phyloP scores from a whole-genome alignment of 2,329 filamentous ascomycete species.

The Fusarium pseudocircinatum region DNA sequence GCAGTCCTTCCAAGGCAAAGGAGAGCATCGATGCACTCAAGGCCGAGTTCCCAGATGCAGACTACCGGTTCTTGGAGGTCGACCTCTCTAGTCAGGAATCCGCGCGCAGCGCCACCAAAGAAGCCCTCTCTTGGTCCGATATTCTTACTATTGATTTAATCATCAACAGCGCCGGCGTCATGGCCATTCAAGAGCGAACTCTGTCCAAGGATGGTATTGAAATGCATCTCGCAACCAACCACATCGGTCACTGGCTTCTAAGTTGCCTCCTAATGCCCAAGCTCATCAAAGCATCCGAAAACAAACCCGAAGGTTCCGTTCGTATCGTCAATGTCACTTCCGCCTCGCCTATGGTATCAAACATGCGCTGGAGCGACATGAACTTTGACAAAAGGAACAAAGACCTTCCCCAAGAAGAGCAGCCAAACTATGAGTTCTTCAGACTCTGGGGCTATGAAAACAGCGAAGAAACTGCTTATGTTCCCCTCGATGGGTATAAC shows the following conservation, averaged over 20 bases:
- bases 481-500: neutral
- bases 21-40: neutral
- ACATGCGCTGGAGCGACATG: slow-evolving; percentile 18
- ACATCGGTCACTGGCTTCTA: slow-evolving; percentile 5
- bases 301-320: neutral
- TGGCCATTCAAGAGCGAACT: neutral
- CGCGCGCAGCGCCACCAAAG: rapidly evolving
- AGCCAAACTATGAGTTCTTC: neutral
- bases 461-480: neutral
- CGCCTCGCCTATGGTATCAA: neutral
- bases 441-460: slow-evolving; percentile 9
- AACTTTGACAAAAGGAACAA: slow-evolving; percentile 13
- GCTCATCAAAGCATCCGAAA: neutral
- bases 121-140: neutral
- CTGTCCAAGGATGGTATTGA: neutral
- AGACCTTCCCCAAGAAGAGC: neutral
- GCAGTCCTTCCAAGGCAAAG: neutral
- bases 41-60: neutral
- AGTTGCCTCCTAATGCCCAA: slow-evolving; percentile 2
- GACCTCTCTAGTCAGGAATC: neutral
- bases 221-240: slow-evolving; percentile 11
- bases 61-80: neutral
- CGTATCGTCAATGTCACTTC: slow-evolving; percentile 3
- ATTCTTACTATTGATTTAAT: neutral
- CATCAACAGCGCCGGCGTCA: slow-evolving; percentile 3